Base-by-base conservation (phyloP, 441 rosid species). In the Euphorbia schlechtendalii region DNA sequence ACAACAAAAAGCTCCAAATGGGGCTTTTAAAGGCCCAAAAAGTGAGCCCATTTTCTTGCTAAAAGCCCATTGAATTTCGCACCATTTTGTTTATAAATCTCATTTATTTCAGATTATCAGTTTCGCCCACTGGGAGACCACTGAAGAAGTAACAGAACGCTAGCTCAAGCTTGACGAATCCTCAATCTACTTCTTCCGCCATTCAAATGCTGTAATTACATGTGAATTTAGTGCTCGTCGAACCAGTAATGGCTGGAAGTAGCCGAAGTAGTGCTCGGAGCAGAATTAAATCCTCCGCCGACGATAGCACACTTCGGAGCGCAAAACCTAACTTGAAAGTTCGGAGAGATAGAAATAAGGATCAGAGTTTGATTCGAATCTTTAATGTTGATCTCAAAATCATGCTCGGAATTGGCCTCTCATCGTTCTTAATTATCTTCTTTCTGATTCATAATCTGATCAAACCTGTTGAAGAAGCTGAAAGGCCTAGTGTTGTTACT, bases 401-500 rank as follows among this genome's bases (percentile, higher is more conserved):
- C 41, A n/a, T 89, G 67, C 48, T 87, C 38, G 84, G 77, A 6
- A 60, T 84, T 15, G 53, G 84, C 72, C 21, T 79, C 18, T 38
- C 76, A 20, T 83, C 85, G 8, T 74, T 69, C 63, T 12, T 80
- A 17, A 21, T 83, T 36, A 76, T 86, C 48, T 76, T 69, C 71
- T 81, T 82, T 69, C 38, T 82, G 48, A 78, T 84, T 72, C 59
- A 75, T 66, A 77, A 66, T 24, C 81, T 87, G 57, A 68, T 80
- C 5, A 79, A 66, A 25, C 73, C 76, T 8, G 61, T 55, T 41
- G 79, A 76, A 66, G 81, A 74, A 15, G 59, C 77, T 21, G 71
- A 20, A 43, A 78, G 61, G n/a, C 89, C 93, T 68, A 80, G 96
- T 70, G 96, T 89, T 64, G 72, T 89, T 70, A 91, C 96, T 65